Evolutionary conservation across 495 filamentous ascomycete species (phyloP), one percentile per base, ranked within the genome.

Genomic region (Cercophora scortea): DNA sequence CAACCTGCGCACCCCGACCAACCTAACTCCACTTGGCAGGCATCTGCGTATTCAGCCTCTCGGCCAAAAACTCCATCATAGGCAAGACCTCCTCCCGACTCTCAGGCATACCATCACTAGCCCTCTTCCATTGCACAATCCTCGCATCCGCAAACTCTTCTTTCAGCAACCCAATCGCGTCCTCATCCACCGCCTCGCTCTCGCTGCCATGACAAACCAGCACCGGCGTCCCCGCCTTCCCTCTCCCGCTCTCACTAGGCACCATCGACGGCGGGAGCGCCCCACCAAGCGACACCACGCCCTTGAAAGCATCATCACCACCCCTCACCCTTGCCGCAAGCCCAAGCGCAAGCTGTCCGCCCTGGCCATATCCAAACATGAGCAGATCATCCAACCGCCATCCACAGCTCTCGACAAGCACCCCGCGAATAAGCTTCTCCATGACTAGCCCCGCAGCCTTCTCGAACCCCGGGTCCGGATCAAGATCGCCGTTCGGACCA

Each of bases 31-130:
- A 25, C 25, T 25, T 25, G 2, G 25, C 25, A 25, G 25, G 25
- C 25, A 25, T 25, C 25, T 25, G 25, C 2, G 25, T 25, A 25
- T 38, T 62, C 63, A 98, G 66, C 58, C 87, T 76, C 50, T 87
- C 76, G 0, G 86, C 88, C 63, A 96, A 87, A 69, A 96, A 98
- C 61, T 82, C 77, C 92, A 98, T 96, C 45, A 96, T 80, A 3
- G 93, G 92, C 55, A 88, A 54, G 82, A 93, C 89, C 77, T 98
- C 92, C 17, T 95, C 90, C 48, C 84, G 72, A 65, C 74, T 89
- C 53, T 71, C 68, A 18, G 90, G 88, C 93, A 96, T 96, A 8
- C 78, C 78, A 73, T 96, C 93, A 9, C 85, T 88, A 11, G 60
- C 61, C 65, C 83, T 80, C 53, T 58, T 67, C 87, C 93, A 98